Conservation (phyloP, 345 rosid species). For the Melaleuca quinquenervia region DNA sequence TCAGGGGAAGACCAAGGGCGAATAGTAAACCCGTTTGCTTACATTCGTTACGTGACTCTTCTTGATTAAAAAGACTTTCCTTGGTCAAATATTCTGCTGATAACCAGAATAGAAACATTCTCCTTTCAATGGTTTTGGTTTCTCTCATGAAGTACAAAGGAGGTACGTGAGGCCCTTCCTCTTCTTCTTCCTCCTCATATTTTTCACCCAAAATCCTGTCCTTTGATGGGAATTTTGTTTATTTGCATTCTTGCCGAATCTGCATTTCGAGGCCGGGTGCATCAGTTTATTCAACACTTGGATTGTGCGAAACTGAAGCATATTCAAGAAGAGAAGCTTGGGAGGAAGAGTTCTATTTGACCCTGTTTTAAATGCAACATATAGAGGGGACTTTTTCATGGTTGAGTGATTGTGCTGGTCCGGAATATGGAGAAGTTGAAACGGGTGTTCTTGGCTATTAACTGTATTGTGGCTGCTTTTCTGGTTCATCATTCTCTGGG, state of each 20-base stretch:
- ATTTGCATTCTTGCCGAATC: not conserved
- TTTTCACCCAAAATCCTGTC: not conserved
- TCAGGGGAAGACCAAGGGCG: not conserved
- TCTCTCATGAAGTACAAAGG: not conserved
- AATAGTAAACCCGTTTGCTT: not conserved
- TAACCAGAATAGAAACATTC: not conserved
- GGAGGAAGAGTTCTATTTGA: not conserved
- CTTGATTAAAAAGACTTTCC: not conserved
- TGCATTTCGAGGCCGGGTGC: not conserved
- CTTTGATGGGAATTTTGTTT: not conserved
- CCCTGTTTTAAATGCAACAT: not conserved
- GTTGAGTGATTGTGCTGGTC: not conserved
- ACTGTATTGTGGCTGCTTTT: slow-evolving; percentile 8
- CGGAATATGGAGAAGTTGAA: slow-evolving; percentile 23
- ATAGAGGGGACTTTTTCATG: not conserved
- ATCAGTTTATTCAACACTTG: not conserved
- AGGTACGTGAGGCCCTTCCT: not conserved
- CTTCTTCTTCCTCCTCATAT: not conserved
- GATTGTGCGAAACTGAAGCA: not conserved
- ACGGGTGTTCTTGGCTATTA: not conserved
- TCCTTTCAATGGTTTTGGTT: not conserved
- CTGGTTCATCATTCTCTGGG: slow-evolving; percentile 35
- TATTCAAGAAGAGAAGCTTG: not conserved
- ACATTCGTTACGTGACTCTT: not conserved
- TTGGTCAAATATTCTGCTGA: not conserved